Conservation (phyloP, 2,329 filamentous ascomycete genomes). For the Cucurbitaria berberidis region DNA sequence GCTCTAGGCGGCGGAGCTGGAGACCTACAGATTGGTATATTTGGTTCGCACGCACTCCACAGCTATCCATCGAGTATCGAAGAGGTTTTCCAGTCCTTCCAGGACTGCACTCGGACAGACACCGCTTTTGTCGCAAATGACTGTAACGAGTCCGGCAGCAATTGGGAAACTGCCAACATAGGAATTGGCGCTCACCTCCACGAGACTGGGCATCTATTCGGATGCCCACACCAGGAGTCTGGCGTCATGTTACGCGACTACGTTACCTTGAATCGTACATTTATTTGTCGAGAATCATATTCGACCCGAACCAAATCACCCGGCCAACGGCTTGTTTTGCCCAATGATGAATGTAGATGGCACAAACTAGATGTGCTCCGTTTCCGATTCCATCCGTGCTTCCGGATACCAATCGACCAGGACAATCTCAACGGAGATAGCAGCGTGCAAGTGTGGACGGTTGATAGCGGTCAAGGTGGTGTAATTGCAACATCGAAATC, state of each 20-base stretch:
- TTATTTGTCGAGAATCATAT: constrained; percentile 80
- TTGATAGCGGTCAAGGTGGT: constrained; percentile 77
- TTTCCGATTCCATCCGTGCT: constrained; percentile 89
- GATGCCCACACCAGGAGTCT: constrained; percentile 85
- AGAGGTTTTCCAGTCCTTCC: constrained; percentile 87
- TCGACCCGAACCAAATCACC: constrained; percentile 86
- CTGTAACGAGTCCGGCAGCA: constrained; percentile 84
- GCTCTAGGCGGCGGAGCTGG: constrained; percentile 78
- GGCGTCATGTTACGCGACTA: constrained; percentile 96
- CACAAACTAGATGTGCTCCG: constrained; percentile 87
- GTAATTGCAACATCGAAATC: constrained; percentile 81
- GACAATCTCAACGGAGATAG: constrained; percentile 64
- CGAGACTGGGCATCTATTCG: constrained; percentile 88
- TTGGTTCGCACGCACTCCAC: constrained; percentile 89
- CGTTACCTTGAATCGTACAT: constrained; percentile 80
- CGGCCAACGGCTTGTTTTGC: constrained; percentile 73
- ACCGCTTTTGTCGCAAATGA: constrained; percentile 82
- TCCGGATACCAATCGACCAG: constrained; percentile 79
- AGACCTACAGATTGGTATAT: constrained; percentile 83
- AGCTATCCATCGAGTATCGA: constrained; percentile 90
- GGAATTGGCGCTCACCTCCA: constrained; percentile 93
- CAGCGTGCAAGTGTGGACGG: constrained; percentile 84
- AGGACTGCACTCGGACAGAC: constrained; percentile 88
- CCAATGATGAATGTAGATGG: constrained; percentile 87
- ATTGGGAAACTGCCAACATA: constrained; percentile 94